Percentiles rank a stretch among this genome's conserved stretches.
Conservation (phyloP, 2,329 filamentous ascomycete species). For the Neofusicoccum umdonicola region DNA sequence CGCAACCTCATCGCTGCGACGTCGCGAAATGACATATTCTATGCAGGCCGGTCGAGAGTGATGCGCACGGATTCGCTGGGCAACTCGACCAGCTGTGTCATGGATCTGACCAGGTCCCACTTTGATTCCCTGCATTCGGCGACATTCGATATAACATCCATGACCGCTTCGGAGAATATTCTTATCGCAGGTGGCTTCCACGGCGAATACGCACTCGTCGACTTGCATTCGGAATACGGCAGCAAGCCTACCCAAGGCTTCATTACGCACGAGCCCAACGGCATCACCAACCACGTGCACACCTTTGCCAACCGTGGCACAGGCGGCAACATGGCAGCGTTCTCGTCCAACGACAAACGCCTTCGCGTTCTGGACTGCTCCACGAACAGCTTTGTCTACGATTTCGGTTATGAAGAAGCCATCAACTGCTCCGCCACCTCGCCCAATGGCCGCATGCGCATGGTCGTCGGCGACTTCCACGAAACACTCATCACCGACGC, state of each 20-base stretch:
- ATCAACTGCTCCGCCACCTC: constrained; percentile 74
- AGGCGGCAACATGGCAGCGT: constrained; percentile 49
- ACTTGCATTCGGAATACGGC: constrained; percentile 37
- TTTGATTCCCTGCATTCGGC: constrained; percentile 20
- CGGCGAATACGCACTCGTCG: constrained; percentile 56
- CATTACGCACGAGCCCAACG: constrained; percentile 50
- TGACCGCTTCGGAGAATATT: constrained; percentile 49
- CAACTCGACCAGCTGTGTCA: constrained; percentile 39
- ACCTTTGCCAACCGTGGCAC: constrained; percentile 49
- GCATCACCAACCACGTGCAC: constrained; percentile 60
- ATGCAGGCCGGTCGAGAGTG: constrained; percentile 46
- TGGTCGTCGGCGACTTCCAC: constrained; percentile 68
- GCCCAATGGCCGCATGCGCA: constrained; percentile 67
- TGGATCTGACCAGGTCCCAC: constrained; percentile 44
- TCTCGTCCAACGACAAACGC: constrained; percentile 58
- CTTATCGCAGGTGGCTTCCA: constrained; percentile 57
- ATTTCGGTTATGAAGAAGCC: constrained; percentile 57
- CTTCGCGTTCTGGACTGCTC: constrained; percentile 55
- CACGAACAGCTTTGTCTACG: constrained; percentile 58
- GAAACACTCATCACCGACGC: constrained; percentile 68
- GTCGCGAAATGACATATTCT: constrained; percentile 56
- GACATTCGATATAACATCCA: constrained; percentile 50
- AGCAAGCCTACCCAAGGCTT: constrained; percentile 42
- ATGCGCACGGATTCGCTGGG: constrained; percentile 51
- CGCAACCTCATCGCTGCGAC: constrained; percentile 57